Evolutionary conservation across 192 early-diverging fungal genomes (phyloP), one percentile per base, ranked within the genome.

Genomic region (Coemansia sp.): DNA sequence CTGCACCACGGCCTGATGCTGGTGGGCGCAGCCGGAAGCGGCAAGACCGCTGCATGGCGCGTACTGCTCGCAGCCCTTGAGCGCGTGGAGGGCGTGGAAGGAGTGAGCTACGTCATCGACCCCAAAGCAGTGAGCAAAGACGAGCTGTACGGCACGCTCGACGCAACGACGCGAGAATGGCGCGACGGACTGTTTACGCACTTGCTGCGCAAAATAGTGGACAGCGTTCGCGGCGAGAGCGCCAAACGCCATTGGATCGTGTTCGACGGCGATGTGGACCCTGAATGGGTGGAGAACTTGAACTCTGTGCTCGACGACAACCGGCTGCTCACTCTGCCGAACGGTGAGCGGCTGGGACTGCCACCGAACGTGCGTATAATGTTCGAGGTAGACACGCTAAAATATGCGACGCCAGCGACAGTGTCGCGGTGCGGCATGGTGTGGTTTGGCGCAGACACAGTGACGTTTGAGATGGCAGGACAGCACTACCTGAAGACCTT

Each of bases 371-470:
- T 98, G 31, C 88, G 96, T 36, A 92, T 99, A 44, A 90, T 99
- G 92, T 99, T 99, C 70, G 98, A 99, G 79, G 98, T 98, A 19
- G 97, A 99, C 64, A 95, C 91, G n/a, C 82, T 99, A 57, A 89
- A 92, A 58, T 96, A 98, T 59, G 98, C 98, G 11, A 99, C 98
- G 4, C 84, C 95, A 21, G 98, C 98, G 46, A 99, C 98, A 1
- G 95, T 99, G 34, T 91, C 89, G 83, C 93, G 98, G 38, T 99
- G 98, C 76, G 98, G 98, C 72, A 99, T 99, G 98, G 94, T 99
- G 44, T 99, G 96, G 97, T 98, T 98, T 74, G 91, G 90, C 72
- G 91, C 92, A 57, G 91, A 93, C 67, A 90, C 97, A 0, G 89
- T 98, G 50, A 87, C 81, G 2, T 69, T 88, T 28, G 77, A 80